Conservation (phyloP, 306 rosid species). For the Fragaria ananassa region DNA sequence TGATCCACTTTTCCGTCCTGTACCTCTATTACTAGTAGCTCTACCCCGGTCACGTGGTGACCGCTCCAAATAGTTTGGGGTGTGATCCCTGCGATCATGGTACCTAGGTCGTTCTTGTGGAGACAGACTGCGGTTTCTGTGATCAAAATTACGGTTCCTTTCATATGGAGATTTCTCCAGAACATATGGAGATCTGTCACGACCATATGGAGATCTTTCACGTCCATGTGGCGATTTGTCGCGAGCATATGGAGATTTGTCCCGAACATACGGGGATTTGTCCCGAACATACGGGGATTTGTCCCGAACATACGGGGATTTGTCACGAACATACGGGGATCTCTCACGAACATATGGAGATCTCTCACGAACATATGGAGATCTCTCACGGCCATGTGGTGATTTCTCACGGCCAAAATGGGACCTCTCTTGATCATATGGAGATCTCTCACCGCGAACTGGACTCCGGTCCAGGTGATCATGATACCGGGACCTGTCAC, state of each 20-base stretch:
- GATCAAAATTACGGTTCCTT: constrained; percentile 68
- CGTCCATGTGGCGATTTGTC: constrained; percentile 47
- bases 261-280: constrained; percentile 34
- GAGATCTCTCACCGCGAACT: constrained; percentile 61
- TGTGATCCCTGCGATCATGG: constrained; percentile 53
- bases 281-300: constrained; percentile 44
- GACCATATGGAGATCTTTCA: constrained; percentile 62
- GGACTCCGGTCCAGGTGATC: constrained; percentile 76
- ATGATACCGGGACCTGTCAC: constrained; percentile 58
- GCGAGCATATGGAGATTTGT: constrained; percentile 38
- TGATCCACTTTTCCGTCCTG: constrained; percentile 45
- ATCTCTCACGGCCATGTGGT: constrained; percentile 45
- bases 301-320: constrained; percentile 52
- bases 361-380: constrained; percentile 53
- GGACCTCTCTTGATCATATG: constrained; percentile 45
- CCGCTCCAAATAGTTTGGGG: constrained; percentile 58
- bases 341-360: constrained; percentile 51
- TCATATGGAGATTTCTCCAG: constrained; percentile 63
- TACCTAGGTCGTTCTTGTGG: constrained; percentile 58
- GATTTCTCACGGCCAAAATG: constrained; percentile 63
- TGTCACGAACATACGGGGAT: constrained; percentile 43
- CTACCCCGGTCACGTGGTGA: constrained; percentile 56
- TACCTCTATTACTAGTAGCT: constrained; percentile 42
- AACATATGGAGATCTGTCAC: constrained; percentile 59
- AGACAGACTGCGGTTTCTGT: constrained; percentile 65